Base-by-base conservation (phyloP, 345 rosid genomes). In the Eutrema yunnanense region DNA sequence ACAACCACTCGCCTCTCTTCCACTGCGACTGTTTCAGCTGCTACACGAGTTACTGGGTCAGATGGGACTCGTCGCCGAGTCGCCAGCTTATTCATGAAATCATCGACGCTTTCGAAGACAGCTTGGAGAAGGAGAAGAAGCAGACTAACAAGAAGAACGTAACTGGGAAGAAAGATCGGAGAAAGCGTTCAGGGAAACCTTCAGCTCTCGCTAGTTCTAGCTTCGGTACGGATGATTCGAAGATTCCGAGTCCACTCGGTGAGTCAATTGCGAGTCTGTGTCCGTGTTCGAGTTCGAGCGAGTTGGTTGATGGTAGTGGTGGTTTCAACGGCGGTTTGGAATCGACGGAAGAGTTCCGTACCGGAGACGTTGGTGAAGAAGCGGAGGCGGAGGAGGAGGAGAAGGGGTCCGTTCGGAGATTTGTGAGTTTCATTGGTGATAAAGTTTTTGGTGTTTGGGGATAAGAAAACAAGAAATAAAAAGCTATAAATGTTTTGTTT, bases 41-140 rank as follows among this genome's bases (percentile, higher is more conserved):
- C 63, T 92, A 92, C 64, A 87, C 79, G 77, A 85, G 90, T 67
- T 92, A 83, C 77, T 92, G 97, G 96, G 84, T 80, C 67, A 74
- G 89, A 66, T 92, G 97, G 97, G 97, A 89, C 71, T 63, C 82
- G 11, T 92, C 97, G 2, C 90, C 94, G 5, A 87, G 83, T 57
- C 83, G 94, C n/a, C 84, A 92, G 62, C 85, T 87, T 13, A 92
- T 92, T 42, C 96, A 92, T 8, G 87, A 89, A 67, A 86, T 89
- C 71, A 85, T 89, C 69, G 98, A 92, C 64, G 89, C 88, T 50
- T 85, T 67, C 9, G 97, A 92, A 76, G 93, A 86, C 7, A 80
- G 69, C 13, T 73, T 84, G 62, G 48, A 64, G 73, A 65, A 46
- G 42, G 80, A 72, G 49, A 81, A 72, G 49, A 74, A 62, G 42